Conservation (phyloP, 768 basidiomycete species). For the Tricholoma matsutake region DNA sequence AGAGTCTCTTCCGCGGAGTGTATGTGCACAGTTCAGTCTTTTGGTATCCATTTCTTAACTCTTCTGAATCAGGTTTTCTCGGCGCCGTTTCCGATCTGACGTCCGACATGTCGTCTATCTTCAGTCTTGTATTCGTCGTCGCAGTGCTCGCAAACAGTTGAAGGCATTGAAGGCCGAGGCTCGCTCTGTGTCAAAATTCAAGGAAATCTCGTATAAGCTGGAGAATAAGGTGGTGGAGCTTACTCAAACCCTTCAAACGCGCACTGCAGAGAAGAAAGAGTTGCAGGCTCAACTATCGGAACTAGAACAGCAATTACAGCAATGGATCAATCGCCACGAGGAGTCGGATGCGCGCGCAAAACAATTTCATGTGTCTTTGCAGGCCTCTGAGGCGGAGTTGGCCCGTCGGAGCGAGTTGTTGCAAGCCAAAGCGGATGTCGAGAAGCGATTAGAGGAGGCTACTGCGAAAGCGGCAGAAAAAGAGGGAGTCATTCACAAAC, state of each 20-base stretch:
- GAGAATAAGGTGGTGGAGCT: slow-evolving; percentile 99
- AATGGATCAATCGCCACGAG: slow-evolving; percentile 85
- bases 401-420: slow-evolving; percentile 73
- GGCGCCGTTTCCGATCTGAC: slow-evolving; percentile 54
- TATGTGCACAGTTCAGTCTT: slow-evolving; percentile 39
- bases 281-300: slow-evolving; percentile 71
- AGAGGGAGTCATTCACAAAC: slow-evolving; percentile 76
- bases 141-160: slow-evolving; percentile 82
- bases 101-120: slow-evolving; percentile 75
- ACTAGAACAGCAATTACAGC: slow-evolving; percentile 81
- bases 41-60: slow-evolving; percentile 3
- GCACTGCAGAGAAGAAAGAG: slow-evolving; percentile 88
- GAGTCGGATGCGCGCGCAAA: slow-evolving; percentile 76
- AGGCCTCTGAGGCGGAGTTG: slow-evolving; percentile 67
- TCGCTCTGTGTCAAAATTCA: slow-evolving; percentile 96
- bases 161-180: slow-evolving; percentile 85
- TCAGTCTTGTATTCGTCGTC: slow-evolving; percentile 90
- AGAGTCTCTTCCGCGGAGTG: slow-evolving; percentile 87
- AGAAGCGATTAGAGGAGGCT: slow-evolving; percentile 78
- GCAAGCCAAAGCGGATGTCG: slow-evolving; percentile 71
- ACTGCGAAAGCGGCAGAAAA: slow-evolving; percentile 72
- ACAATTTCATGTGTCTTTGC: slow-evolving; percentile 67
- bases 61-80: slow-evolving; percentile 41
- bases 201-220: slow-evolving; percentile 94
- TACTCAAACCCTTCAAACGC: slow-evolving; percentile 87